These are phyloP conservation scores for Naegleria fowleri DNA, from an alignment of 208 protist genomes.

Conservation along the genomic window DNA sequence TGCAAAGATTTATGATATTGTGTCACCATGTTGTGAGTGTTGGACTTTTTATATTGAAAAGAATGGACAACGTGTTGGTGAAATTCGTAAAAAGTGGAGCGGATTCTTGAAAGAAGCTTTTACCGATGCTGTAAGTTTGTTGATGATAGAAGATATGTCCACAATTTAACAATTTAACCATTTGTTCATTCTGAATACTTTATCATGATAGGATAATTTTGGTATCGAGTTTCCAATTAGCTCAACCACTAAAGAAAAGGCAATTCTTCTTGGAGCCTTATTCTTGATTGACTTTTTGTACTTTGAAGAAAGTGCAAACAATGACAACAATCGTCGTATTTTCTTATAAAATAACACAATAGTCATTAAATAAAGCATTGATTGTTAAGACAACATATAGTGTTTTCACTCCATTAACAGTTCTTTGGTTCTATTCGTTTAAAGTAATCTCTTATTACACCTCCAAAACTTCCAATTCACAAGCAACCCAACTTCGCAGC, in stretches of 20 bases:
- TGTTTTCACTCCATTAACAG: no score
- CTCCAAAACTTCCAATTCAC: no score
- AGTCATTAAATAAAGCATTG: no score
- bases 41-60: constrained; percentile 14
- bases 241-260: constrained; percentile 25
- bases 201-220: constrained; percentile 30
- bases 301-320: constrained; percentile 18
- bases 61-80: background rate
- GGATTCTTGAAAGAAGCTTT: constrained; percentile 33
- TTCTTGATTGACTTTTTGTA: constrained; percentile 41
- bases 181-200: no score
- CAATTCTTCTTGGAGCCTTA: constrained; percentile 31
- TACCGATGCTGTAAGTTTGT: constrained; percentile 21
- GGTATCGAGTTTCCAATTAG: constrained; percentile 33
- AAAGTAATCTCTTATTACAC: no score
- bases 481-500: no score
- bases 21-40: background rate
- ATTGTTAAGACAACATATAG: no score
- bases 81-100: background rate
- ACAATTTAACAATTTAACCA: no score
- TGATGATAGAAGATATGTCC: no score
- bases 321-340: background rate
- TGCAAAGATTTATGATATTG: background rate
- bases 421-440: no score
- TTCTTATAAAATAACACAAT: no score